Percentiles rank a stretch among this genome's conserved stretches.
Conservation (phyloP, 768 basidiomycete species). For the Rubroboletus satanas region DNA sequence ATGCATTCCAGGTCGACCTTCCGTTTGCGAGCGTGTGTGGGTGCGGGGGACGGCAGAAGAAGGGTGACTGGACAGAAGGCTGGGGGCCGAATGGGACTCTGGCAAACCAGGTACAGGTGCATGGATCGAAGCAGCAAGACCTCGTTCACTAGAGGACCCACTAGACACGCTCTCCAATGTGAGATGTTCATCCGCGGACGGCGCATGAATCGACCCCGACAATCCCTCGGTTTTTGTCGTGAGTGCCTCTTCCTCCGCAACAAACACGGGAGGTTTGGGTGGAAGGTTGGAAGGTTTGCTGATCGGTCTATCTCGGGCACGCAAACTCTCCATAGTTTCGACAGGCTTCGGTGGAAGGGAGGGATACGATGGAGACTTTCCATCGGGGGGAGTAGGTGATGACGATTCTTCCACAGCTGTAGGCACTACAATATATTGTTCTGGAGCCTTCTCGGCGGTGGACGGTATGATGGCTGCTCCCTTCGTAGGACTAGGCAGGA, state of each 20-base stretch:
- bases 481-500: constrained; percentile 3
- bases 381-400: constrained; percentile 9
- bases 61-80: constrained; percentile 31
- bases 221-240: constrained; percentile 20
- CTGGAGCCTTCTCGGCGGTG: constrained; percentile 7
- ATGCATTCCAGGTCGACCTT: constrained; percentile 41
- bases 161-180: constrained; percentile 16
- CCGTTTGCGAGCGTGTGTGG: constrained; percentile 57
- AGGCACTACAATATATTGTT: constrained; percentile 18
- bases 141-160: constrained; percentile 29
- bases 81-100: constrained; percentile 35
- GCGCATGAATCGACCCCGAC: constrained; percentile 28
- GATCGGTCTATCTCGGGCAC: constrained; percentile 11
- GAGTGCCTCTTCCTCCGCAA: constrained; percentile 13
- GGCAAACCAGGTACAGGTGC: constrained; percentile 43
- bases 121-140: constrained; percentile 54
- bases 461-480: not conserved
- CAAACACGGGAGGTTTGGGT: constrained; percentile 3
- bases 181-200: constrained; percentile 13
- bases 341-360: constrained; percentile 48
- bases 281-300: constrained; percentile 14
- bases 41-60: constrained; percentile 25
- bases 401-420: constrained; percentile 6
- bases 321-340: constrained; percentile 18
- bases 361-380: constrained; percentile 36